A percentile compares a stretch with the other conserved stretches of the same genome.
These are phyloP conservation scores for Candida broadrunensis DNA, from an alignment of 805 yeast genomes.

Conservation along the genomic window DNA sequence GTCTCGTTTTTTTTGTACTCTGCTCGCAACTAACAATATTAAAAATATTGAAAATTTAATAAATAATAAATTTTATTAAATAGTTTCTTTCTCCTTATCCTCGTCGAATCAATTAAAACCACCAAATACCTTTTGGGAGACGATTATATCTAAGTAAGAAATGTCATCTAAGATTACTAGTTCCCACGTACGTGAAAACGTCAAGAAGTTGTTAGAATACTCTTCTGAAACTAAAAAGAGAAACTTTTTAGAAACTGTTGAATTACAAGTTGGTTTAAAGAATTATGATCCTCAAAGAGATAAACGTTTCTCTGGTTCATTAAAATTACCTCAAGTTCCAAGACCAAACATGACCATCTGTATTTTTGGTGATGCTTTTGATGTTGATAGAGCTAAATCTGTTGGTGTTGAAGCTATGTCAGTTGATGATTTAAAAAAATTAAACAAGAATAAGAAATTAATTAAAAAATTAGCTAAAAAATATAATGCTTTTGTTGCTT, in stretches of 20 bases:
- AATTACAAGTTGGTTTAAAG: constrained; percentile 99
- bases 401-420: constrained; percentile 99
- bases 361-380: constrained; percentile 99
- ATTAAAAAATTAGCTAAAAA: constrained; percentile 99
- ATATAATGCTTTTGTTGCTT: constrained; percentile 99
- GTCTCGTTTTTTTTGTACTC: too few species aligned
- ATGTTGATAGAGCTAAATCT: constrained; percentile 99
- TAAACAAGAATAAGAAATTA: constrained; percentile 99
- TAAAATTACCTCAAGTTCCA: constrained; percentile 97
- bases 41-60: neutral
- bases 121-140: constrained; percentile 71
- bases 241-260: constrained; percentile 99
- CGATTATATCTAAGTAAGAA: constrained; percentile 41
- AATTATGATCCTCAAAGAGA: constrained; percentile 99
- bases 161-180: constrained; percentile 86
- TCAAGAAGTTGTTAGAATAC: constrained; percentile 83
- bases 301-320: constrained; percentile 99
- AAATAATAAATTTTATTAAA: neutral
- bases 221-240: constrained; percentile 98
- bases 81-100: constrained; percentile 27
- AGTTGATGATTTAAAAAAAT: constrained; percentile 98
- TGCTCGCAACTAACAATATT: neutral
- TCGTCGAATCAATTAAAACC: constrained; percentile 55
- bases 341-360: constrained; percentile 99
- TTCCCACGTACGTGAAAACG: constrained; percentile 95